Percentiles rank a stretch among this genome's conserved stretches.
Evolutionary conservation across 768 basidiomycete species (phyloP).

Genomic region (Saitozyma sp.): DNA sequence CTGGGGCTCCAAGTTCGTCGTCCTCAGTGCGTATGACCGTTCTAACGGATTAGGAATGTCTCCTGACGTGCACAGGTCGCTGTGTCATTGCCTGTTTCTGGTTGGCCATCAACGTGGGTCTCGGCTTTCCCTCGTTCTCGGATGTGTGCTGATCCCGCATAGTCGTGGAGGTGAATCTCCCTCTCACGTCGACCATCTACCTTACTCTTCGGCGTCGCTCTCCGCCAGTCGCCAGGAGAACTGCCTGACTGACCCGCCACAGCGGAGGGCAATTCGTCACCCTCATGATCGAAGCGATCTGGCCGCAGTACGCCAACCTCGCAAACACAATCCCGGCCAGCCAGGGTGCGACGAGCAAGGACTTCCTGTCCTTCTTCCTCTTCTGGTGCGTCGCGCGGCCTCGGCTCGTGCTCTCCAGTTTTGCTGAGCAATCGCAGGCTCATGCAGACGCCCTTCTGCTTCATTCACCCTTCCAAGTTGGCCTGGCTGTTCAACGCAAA

Average conservation of each 20-base stretch:
- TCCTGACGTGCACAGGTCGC: conserved; percentile 1
- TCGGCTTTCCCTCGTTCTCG: neutral
- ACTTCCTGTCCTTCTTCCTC: conserved; percentile 32
- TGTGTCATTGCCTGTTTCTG: conserved; percentile 37
- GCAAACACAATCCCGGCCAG: conserved; percentile 21
- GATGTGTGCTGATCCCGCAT: neutral
- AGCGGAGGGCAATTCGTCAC: conserved; percentile 26
- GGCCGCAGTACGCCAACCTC: conserved; percentile 33
- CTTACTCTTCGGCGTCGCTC: too few relatives aligned
- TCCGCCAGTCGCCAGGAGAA: too few relatives aligned
- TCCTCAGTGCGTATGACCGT: conserved; percentile 20
- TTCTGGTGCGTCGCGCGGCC: conserved; percentile 20
- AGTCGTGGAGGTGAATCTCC: neutral
- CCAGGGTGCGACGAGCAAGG: conserved; percentile 23
- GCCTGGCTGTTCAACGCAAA: conserved; percentile 41
- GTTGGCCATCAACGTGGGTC: conserved; percentile 15
- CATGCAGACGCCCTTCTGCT: conserved; percentile 39
- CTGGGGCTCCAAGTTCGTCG: conserved; percentile 39
- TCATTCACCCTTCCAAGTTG: conserved; percentile 41
- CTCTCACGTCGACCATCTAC: too few relatives aligned
- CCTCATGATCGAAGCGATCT: conserved; percentile 35
- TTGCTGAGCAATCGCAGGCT: conserved; percentile 16
- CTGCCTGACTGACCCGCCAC: neutral
- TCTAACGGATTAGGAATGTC: too few relatives aligned
- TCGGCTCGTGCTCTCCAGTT: neutral